Evolutionary conservation across 306 rosid genomes (phyloP), one percentile per base, ranked within the genome.

Genomic region (Cicer yamashitae): DNA sequence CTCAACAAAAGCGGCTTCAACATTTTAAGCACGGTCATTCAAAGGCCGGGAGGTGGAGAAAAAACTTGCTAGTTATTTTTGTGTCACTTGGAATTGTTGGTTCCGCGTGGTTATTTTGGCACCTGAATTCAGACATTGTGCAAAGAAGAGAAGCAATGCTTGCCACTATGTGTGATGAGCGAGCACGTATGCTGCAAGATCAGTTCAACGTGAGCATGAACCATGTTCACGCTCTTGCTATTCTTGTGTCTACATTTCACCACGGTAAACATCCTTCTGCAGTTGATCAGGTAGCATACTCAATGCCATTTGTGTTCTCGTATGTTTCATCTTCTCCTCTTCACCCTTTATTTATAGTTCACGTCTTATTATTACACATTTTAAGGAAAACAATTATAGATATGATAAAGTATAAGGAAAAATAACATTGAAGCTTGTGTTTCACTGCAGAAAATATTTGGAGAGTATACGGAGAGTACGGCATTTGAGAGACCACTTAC

Each of bases 131-230:
- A 17, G 85, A 85, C 46, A 83, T 86, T 58, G 71, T 44, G 76
- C 73, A 67, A 78, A 79, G 91, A 88, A 90, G 96, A 77, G 85
- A 81, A 79, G 93, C 88, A 80, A 89, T 92, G 80, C 98, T 94
- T 48, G 18, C 93, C 74, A 94, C 81, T 82, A 94, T 94, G 98
- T 94, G 98, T 73, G 98, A 94, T 52, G 98, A 94, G 83, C 89
- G 98, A 66, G 97, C 99, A 52, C 86, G 97, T 54, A 91, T 94
- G 99, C 81, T 94, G 83, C 97, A 94, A 81, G 99, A 94, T 79
- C 99, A 94, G 72, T 94, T 94, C 75, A 94, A 94, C 17, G 96
- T 94, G 77, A 94, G 99, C 89, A 73, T 89, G 91, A 94, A 92
- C 73, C 99, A 94, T 77, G 98, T 91, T 78, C 97, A 94, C 43